Percentiles rank a stretch among this genome's conserved stretches.
phyloP scores from a whole-genome alignment of 1,139 yeast species.

The Suhomyces maxii region DNA sequence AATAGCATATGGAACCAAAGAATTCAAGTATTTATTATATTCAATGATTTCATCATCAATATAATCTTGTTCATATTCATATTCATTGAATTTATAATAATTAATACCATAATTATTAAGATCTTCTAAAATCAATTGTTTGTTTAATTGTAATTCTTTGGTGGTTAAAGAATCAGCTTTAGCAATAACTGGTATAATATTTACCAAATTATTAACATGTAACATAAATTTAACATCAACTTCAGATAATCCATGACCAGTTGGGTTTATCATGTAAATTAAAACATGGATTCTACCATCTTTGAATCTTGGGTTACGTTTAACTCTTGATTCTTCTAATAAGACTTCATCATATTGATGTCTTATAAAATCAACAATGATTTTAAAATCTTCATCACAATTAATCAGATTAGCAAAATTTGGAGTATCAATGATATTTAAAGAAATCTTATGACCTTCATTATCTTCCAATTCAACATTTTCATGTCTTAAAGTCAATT shows the following conservation, averaged over 20 bases:
- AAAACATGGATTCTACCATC: slow-evolving; percentile 51
- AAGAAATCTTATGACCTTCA: slow-evolving; percentile 50
- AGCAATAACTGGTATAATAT: slow-evolving; percentile 44
- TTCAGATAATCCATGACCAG: slow-evolving; percentile 48
- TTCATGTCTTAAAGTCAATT: slow-evolving; percentile 48
- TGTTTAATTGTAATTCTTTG: slow-evolving; percentile 37
- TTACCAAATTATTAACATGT: slow-evolving; percentile 44
- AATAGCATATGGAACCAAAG: slow-evolving; percentile 42
- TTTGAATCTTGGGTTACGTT: slow-evolving; percentile 48
- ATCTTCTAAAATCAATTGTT: slow-evolving; percentile 43
- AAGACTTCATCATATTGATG: slow-evolving; percentile 52
- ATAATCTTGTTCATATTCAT: slow-evolving; percentile 48
- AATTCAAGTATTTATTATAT: slow-evolving; percentile 47
- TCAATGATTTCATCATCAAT: slow-evolving; percentile 52
- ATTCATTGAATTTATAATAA: slow-evolving; percentile 49
- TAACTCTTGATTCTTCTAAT: slow-evolving; percentile 49
- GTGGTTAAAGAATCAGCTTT: slow-evolving; percentile 45
- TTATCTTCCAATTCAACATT: slow-evolving; percentile 53
- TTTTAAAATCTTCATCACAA: slow-evolving; percentile 43
- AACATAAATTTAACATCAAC: slow-evolving; percentile 43
- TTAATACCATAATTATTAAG: slow-evolving; percentile 41
- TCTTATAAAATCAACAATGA: slow-evolving; percentile 50
- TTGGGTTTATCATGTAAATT: slow-evolving; percentile 49
- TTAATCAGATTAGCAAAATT: slow-evolving; percentile 74
- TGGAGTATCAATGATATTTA: slow-evolving; percentile 61